phyloP scores from a whole-genome alignment of 192 early-diverging fungal genomes.

The Rhizophagus clarus region DNA sequence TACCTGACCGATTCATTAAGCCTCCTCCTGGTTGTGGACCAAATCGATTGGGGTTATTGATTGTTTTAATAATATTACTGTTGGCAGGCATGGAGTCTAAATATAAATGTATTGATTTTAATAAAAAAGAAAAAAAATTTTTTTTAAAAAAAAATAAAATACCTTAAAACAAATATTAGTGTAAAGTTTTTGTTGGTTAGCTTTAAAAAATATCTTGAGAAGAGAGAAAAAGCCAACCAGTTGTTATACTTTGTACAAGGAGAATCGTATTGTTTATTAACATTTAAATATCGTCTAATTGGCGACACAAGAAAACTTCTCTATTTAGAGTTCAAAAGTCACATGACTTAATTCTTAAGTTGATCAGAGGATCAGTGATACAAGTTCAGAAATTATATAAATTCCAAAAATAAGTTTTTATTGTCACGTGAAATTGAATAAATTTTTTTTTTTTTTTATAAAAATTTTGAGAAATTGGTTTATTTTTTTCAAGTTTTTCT shows the following conservation, averaged over 20 bases:
- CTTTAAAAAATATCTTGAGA: neutral
- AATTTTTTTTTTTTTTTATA: too few species aligned
- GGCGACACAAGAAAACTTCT: neutral
- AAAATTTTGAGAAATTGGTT: too few species aligned
- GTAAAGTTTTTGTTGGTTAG: neutral
- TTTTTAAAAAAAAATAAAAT: neutral
- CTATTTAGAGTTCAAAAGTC: neutral
- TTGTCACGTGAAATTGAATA: neutral
- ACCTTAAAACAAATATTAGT: neutral
- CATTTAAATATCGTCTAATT: neutral
- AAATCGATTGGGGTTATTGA: constrained; percentile 19
- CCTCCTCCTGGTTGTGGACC: constrained; percentile 23
- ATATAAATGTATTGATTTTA: neutral
- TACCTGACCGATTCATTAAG: constrained; percentile 4
- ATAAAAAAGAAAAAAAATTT: neutral
- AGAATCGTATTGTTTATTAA: neutral
- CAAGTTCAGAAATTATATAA: too few species aligned
- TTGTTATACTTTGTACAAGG: neutral
- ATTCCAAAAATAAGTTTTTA: neutral
- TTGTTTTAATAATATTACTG: constrained; percentile 18
- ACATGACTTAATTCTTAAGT: neutral
- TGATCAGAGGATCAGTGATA: neutral
- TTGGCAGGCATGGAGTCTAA: constrained; percentile 6
- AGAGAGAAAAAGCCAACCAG: neutral
- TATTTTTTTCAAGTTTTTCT: too few species aligned